These are phyloP conservation scores for Clarireedia monteithiana DNA, from an alignment of 2,329 filamentous ascomycete species.

Conservation along the genomic window DNA sequence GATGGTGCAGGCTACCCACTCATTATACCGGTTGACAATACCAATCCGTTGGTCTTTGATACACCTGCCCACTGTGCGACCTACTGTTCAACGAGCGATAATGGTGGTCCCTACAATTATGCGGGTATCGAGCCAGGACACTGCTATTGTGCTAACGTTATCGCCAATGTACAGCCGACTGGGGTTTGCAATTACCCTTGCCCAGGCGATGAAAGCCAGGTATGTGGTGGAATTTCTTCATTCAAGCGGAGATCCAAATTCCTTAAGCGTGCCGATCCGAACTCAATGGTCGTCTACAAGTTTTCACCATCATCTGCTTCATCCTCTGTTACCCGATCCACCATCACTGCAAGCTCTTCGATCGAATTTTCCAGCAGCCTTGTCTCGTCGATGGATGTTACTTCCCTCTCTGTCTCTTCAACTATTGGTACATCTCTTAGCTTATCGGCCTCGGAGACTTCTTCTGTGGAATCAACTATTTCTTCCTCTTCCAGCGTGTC, in stretches of 20 bases:
- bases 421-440: background rate
- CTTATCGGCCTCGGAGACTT: background rate
- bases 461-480: background rate
- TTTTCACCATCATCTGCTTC: background rate
- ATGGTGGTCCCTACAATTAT: background rate
- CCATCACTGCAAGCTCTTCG: background rate
- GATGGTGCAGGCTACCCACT: slow-evolving; percentile 2
- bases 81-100: background rate
- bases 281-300: background rate
- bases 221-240: background rate
- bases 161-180: background rate
- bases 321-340: background rate
- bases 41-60: background rate
- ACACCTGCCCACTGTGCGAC: background rate
- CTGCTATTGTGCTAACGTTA: background rate
- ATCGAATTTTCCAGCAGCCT: background rate
- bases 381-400: background rate
- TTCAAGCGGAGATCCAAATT: background rate
- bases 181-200: background rate
- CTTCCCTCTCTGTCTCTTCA: background rate
- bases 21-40: background rate
- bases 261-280: background rate
- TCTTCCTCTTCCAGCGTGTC: background rate
- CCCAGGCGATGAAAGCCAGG: background rate
- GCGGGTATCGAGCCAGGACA: slow-evolving; percentile 1